Evolutionary conservation across 192 early-diverging fungal genomes (phyloP).

Genomic region (Chytriomyces confervae): DNA sequence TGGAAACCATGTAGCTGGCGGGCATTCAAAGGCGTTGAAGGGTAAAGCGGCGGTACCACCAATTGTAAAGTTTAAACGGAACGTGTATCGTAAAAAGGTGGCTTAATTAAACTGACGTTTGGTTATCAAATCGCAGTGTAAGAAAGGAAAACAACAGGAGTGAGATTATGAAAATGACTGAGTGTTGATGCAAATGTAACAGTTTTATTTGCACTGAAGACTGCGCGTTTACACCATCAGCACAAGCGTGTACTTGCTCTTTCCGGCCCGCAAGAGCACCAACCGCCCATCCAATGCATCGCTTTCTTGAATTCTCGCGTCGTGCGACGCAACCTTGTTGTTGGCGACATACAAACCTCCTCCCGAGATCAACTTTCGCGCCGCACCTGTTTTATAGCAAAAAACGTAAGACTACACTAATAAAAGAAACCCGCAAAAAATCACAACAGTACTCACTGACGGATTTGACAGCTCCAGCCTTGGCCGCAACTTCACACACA

Average conservation of each 20-base stretch:
- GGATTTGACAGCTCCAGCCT: slow-evolving; percentile 67
- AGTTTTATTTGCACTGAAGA: too few relatives aligned
- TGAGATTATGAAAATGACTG: too few relatives aligned
- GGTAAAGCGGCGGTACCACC: too few relatives aligned
- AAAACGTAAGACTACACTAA: background rate
- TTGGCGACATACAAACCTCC: slow-evolving; percentile 88
- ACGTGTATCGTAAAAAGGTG: too few relatives aligned
- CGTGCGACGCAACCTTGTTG: slow-evolving; percentile 52
- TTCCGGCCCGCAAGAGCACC: slow-evolving; percentile 81
- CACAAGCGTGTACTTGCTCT: slow-evolving; percentile 76
- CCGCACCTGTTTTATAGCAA: slow-evolving; percentile 60
- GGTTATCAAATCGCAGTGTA: too few relatives aligned
- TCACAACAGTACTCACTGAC: slow-evolving; percentile 57
- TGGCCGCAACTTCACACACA: slow-evolving; percentile 66
- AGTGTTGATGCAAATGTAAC: too few relatives aligned
- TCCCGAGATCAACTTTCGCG: slow-evolving; percentile 72
- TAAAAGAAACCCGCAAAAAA: slow-evolving; percentile 3
- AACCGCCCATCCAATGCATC: slow-evolving; percentile 64
- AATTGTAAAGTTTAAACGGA: too few relatives aligned
- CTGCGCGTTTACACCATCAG: background rate
- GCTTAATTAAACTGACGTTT: too few relatives aligned
- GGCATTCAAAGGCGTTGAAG: background rate
- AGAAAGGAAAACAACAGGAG: too few relatives aligned
- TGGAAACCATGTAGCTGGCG: background rate
- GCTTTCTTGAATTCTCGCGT: slow-evolving; percentile 52